phyloP scores from a whole-genome alignment of 805 yeast genomes.

The Suhomyces xylopsoci region DNA sequence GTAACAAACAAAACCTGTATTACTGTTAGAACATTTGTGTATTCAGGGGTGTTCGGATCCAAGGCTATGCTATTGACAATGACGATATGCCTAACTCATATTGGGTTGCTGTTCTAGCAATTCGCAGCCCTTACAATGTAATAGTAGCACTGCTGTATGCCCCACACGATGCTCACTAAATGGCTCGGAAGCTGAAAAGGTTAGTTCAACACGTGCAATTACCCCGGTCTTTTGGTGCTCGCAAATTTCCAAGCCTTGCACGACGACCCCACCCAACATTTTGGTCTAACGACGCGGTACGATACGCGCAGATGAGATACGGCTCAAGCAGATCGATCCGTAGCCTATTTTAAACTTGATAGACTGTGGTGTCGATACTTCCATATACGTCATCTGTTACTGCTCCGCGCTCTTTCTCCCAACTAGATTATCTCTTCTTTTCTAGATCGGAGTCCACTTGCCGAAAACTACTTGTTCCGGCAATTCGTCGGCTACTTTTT shows the following conservation, averaged over 20 bases:
- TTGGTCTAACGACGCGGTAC: not conserved
- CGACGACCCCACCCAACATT: not conserved
- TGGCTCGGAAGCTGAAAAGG: no score
- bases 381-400: not conserved
- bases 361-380: not conserved
- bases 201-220: not conserved
- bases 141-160: not conserved
- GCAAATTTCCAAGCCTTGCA: not conserved
- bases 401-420: not conserved
- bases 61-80: not conserved
- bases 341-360: not conserved
- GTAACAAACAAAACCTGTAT: not conserved
- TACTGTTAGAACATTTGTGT: not conserved
- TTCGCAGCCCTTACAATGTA: not conserved
- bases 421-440: not conserved
- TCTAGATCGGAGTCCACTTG: not conserved
- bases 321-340: not conserved
- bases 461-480: slow-evolving; percentile 1
- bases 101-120: not conserved
- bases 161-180: not conserved
- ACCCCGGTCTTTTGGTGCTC: not conserved
- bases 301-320: not conserved
- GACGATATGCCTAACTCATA: not conserved
- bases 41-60: not conserved
- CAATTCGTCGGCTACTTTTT: slow-evolving; percentile 3